Evolutionary conservation across 352 stramenopile species (phyloP).

Genomic region (Pythium plurisporium): DNA sequence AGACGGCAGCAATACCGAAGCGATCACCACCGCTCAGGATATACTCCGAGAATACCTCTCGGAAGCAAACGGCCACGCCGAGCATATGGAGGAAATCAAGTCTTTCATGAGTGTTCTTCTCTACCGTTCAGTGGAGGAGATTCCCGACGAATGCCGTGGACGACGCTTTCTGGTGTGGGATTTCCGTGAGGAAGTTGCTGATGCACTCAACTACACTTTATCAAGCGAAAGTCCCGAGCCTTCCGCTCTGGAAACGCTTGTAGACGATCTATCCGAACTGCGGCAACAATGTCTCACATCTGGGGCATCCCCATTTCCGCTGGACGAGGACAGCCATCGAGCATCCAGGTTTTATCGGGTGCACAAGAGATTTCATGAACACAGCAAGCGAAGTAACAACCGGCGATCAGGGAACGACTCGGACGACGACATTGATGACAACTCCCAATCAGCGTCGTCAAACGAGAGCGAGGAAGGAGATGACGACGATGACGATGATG

Average conservation of each 20-base stretch:
- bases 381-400: not conserved
- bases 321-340: not conserved
- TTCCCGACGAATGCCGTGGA: not conserved
- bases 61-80: not conserved
- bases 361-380: not conserved
- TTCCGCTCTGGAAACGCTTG: slow-evolving; percentile 5
- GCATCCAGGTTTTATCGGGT: not conserved
- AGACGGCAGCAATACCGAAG: not conserved
- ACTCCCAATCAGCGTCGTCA: slow-evolving; percentile 5
- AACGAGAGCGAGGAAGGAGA: slow-evolving; percentile 7
- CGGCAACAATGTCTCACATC: slow-evolving; percentile 10
- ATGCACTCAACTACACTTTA: slow-evolving; percentile 9
- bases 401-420: slow-evolving; percentile 4
- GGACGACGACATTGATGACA: slow-evolving; percentile 1
- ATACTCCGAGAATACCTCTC: slow-evolving; percentile 3
- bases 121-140: not conserved
- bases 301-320: slow-evolving; percentile 2
- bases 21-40: not conserved
- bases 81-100: not conserved
- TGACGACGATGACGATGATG: slow-evolving; percentile 11
- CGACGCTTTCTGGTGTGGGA: slow-evolving; percentile 9
- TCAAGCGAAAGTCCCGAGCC: not conserved
- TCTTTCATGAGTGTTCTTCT: slow-evolving; percentile 16
- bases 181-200: slow-evolving; percentile 17
- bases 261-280: slow-evolving; percentile 8